Evolutionary conservation across 306 rosid genomes (phyloP).

Genomic region (Mucuna pruriens): DNA sequence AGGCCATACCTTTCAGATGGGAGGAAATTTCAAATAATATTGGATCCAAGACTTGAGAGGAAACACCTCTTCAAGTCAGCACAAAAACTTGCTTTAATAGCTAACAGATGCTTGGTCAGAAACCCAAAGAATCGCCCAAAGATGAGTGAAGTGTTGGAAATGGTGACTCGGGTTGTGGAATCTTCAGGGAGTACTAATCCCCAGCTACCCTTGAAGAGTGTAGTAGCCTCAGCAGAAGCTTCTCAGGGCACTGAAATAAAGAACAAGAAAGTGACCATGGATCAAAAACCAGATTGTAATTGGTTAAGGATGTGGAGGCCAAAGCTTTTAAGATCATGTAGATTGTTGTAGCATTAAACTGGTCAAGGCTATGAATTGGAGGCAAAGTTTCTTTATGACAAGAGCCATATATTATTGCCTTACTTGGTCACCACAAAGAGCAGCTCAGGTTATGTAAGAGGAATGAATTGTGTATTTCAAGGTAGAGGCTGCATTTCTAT

Average conservation of each 20-base stretch:
- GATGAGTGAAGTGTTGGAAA: conserved; percentile 90
- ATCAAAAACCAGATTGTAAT: conserved; percentile 53
- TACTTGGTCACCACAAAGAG: conserved; percentile 22
- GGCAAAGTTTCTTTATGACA: conserved; percentile 39
- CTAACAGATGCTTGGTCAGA: conserved; percentile 83
- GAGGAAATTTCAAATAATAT: conserved; percentile 74
- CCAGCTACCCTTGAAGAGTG: conserved; percentile 53
- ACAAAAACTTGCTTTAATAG: conserved; percentile 71
- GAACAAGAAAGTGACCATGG: conserved; percentile 53
- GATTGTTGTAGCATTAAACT: conserved; percentile 42
- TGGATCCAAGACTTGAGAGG: conserved; percentile 92
- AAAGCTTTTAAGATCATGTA: conserved; percentile 64
- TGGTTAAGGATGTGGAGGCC: conserved; percentile 70
- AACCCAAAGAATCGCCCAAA: conserved; percentile 88
- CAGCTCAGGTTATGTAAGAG: conserved; percentile 22
- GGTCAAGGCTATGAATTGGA: conserved; percentile 24
- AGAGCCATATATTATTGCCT: conserved; percentile 27
- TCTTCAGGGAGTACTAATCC: conserved; percentile 48
- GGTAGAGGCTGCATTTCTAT: neutral
- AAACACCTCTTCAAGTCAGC: conserved; percentile 71
- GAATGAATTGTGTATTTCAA: conserved; percentile 30
- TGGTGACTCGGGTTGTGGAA: conserved; percentile 66
- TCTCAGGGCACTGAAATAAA: conserved; percentile 42
- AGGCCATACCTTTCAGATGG: conserved; percentile 80
- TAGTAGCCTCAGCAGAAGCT: conserved; percentile 46